These are phyloP conservation scores for Penicillium rolfsii DNA, from an alignment of 2,329 filamentous ascomycete genomes.

Conservation along the genomic window DNA sequence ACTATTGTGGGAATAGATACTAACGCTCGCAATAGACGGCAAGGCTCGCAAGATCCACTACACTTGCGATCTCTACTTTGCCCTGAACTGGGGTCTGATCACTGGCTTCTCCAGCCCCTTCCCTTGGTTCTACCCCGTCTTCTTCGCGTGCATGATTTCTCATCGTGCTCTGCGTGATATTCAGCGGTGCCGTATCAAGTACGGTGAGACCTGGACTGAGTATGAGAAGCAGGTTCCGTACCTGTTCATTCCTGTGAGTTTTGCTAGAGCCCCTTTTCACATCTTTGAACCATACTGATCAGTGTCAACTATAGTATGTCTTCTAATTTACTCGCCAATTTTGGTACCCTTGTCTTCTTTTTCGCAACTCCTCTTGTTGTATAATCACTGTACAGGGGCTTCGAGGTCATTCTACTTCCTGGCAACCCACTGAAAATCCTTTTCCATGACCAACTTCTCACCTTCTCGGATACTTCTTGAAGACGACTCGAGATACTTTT, in stretches of 20 bases:
- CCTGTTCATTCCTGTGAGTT: constrained; percentile 74
- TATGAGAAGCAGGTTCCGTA: constrained; percentile 81
- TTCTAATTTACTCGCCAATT: constrained; percentile 29
- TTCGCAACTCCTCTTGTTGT: background rate
- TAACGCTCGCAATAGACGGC: constrained; percentile 54
- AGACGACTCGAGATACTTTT: constrained; percentile 21
- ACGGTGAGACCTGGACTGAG: constrained; percentile 79
- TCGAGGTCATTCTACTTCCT: constrained; percentile 9
- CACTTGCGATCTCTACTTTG: constrained; percentile 77
- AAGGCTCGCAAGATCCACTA: constrained; percentile 81
- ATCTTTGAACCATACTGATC: constrained; percentile 2
- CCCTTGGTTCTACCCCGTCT: constrained; percentile 86
- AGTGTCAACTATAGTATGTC: constrained; percentile 32
- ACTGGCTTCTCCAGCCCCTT: constrained; percentile 80
- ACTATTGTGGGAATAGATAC: background rate
- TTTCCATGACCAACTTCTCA: constrained; percentile 5
- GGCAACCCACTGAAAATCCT: constrained; percentile 16
- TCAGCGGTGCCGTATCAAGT: constrained; percentile 73
- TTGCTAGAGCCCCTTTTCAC: no score
- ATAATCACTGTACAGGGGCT: constrained; percentile 23
- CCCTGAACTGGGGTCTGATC: constrained; percentile 76
- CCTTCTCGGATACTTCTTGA: constrained; percentile 6
- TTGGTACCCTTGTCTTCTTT: constrained; percentile 2
- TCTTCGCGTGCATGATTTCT: constrained; percentile 78
- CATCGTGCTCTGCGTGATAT: constrained; percentile 79